Conservation (phyloP, 2,329 filamentous ascomycete genomes). For the Penicillium sp. region DNA sequence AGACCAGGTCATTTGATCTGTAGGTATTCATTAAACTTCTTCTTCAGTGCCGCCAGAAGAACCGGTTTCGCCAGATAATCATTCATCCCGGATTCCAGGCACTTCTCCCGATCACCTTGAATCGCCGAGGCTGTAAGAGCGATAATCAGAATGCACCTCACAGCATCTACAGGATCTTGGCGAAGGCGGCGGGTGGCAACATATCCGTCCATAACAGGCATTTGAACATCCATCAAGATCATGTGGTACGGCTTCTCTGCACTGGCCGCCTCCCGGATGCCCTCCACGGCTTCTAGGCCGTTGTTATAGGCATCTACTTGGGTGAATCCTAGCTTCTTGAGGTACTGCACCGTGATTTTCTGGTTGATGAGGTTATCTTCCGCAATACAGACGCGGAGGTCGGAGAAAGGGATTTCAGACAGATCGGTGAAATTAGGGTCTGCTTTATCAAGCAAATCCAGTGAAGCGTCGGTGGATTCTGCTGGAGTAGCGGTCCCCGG, state of each 20-base stretch:
- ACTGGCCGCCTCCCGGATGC: not conserved
- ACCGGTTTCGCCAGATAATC: conserved; percentile 7
- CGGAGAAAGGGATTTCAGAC: not conserved
- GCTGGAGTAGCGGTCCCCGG: not conserved
- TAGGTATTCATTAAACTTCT: not conserved
- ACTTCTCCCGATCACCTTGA: conserved; percentile 6
- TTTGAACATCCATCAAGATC: conserved; percentile 9
- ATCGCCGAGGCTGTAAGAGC: conserved; percentile 9
- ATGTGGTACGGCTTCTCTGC: conserved; percentile 3
- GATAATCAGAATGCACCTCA: conserved; percentile 1
- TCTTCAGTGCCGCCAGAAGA: not conserved
- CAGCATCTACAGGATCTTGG: not conserved
- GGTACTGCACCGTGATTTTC: not conserved
- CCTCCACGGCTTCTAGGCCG: conserved; percentile 6
- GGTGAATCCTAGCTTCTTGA: not conserved
- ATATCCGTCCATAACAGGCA: conserved; percentile 8
- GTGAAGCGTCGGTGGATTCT: not conserved
- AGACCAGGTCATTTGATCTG: not conserved
- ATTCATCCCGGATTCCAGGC: conserved; percentile 6
- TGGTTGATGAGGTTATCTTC: not conserved
- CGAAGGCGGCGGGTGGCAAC: conserved; percentile 4
- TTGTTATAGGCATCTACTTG: conserved; percentile 2
- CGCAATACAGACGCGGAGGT: not conserved
- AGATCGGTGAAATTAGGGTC: not conserved
- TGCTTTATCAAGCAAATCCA: not conserved